phyloP scores from a whole-genome alignment of 345 rosid species.

The thale cress (Arabidopsis thaliana) region TAIR10.1 NC_003070.9:631001-631500 shows the following conservation, averaged over 20 bases:
- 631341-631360: background rate
- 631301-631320: conserved; percentile 63
- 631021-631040: conserved; percentile 67
- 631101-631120: conserved; percentile 87
- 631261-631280: conserved; percentile 65
- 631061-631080: too few relatives aligned
- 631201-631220: background rate
- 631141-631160: conserved; percentile 80
- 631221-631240: background rate
- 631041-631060: background rate
- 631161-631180: conserved; percentile 85
- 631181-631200: conserved; percentile 32
- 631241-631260: conserved; percentile 27
- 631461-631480: conserved; percentile 67
- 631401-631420: conserved; percentile 6
- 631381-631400: background rate
- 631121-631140: conserved; percentile 64
- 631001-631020: conserved; percentile 62
- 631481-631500: conserved; percentile 84
- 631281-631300: conserved; percentile 64
- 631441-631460: conserved; percentile 60
- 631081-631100: background rate
- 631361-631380: background rate
- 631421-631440: conserved; percentile 61
- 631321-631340: conserved; percentile 57